Conservation (phyloP, 108 stramenopile genomes). For the Epipyxis sp. region DNA sequence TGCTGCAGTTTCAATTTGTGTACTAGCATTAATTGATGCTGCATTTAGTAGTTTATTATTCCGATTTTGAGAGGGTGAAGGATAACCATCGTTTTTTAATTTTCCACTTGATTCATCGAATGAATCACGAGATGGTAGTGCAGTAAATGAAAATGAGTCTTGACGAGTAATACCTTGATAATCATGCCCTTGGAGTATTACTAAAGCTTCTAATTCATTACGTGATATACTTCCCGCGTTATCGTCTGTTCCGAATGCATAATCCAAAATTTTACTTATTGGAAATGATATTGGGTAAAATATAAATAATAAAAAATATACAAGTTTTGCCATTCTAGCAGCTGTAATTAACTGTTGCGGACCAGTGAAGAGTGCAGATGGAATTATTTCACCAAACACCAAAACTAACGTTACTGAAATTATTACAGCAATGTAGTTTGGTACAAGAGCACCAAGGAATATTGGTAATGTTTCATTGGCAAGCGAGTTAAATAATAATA, state of each 20-base stretch:
- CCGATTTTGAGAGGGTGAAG: background rate
- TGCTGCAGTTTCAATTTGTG: background rate
- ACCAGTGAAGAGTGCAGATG: slow-evolving; percentile 83
- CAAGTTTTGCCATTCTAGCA: slow-evolving; percentile 67
- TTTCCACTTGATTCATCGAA: too few relatives aligned
- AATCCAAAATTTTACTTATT: slow-evolving; percentile 75
- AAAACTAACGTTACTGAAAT: slow-evolving; percentile 83
- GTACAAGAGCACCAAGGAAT: slow-evolving; percentile 81
- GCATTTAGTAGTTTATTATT: background rate
- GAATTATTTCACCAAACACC: slow-evolving; percentile 73
- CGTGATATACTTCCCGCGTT: slow-evolving; percentile 9
- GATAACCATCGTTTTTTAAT: background rate
- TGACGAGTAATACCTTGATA: background rate
- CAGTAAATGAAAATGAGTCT: background rate
- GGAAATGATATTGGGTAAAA: slow-evolving; percentile 78
- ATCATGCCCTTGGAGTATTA: slow-evolving; percentile 13
- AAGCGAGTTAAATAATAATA: slow-evolving; percentile 83
- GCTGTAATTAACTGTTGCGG: slow-evolving; percentile 79
- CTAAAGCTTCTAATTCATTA: slow-evolving; percentile 23
- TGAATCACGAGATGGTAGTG: background rate
- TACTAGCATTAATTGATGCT: background rate
- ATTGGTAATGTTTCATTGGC: slow-evolving; percentile 90
- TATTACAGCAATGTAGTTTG: slow-evolving; percentile 70
- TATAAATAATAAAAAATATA: slow-evolving; percentile 68
- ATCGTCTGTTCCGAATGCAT: slow-evolving; percentile 63